Conservation (phyloP, 106 monocot genomes). For the Phalaenopsis aphrodite region DNA sequence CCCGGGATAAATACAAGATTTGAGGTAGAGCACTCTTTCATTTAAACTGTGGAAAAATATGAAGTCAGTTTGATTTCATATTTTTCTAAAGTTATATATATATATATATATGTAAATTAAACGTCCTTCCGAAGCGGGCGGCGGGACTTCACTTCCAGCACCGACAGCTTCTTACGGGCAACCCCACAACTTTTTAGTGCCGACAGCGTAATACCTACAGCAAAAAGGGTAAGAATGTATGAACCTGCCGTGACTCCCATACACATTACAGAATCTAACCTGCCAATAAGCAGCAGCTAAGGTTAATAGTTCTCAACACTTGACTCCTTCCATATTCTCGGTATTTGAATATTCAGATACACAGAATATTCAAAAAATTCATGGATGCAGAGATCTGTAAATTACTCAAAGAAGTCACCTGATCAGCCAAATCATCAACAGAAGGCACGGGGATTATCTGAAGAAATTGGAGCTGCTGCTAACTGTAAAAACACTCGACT, state of each 20-base stretch:
- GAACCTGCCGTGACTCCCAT: slow-evolving; percentile 65
- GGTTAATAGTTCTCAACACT: background rate
- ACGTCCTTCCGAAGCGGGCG: no score
- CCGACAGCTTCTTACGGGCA: no score
- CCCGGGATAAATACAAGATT: no score
- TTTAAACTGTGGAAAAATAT: no score
- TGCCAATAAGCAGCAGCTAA: slow-evolving; percentile 10
- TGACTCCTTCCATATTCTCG: no score
- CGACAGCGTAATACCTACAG: slow-evolving; percentile 51
- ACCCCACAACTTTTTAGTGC: no score
- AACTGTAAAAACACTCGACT: slow-evolving; percentile 80
- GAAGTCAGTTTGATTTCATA: no score
- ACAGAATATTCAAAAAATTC: background rate
- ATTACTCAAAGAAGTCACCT: slow-evolving; percentile 89
- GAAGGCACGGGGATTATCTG: slow-evolving; percentile 48
- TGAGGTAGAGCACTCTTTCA: no score
- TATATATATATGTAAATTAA: no score
- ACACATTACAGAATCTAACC: slow-evolving; percentile 71
- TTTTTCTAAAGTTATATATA: no score
- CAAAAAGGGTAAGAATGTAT: slow-evolving; percentile 69
- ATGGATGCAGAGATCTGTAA: background rate
- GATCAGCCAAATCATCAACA: slow-evolving; percentile 86
- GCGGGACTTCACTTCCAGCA: no score
- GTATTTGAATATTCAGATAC: background rate
- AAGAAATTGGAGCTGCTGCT: slow-evolving; percentile 83